Conservation (phyloP, 345 rosid genomes). For the Eucalyptus sp. region DNA sequence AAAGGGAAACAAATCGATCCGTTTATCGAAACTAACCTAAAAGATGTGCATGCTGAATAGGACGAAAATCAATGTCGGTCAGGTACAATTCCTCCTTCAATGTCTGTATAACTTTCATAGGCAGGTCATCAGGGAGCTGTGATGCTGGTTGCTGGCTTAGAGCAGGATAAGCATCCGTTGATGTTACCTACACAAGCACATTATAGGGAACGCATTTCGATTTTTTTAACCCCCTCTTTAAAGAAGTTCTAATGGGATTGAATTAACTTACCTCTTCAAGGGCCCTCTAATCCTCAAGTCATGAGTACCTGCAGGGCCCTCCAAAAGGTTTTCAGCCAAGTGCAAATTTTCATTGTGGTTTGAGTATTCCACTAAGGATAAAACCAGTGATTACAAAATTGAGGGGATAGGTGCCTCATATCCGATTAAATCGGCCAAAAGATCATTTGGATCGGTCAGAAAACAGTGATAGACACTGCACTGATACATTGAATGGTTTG, state of each 20-base stretch:
- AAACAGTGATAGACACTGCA: not conserved
- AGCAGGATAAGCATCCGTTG: not conserved
- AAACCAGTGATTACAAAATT: not conserved
- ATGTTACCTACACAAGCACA: not conserved
- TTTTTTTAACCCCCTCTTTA: not conserved
- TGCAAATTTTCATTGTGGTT: not conserved
- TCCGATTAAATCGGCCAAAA: not conserved
- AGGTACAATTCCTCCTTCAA: not conserved
- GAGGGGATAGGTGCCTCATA: not conserved
- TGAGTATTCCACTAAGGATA: not conserved
- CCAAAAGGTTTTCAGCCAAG: not conserved
- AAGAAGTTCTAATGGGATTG: no score
- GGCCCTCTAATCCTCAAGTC: not conserved
- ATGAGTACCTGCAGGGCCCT: not conserved
- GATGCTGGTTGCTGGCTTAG: not conserved
- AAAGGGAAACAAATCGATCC: not conserved
- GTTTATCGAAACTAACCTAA: no score
- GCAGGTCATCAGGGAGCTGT: not conserved
- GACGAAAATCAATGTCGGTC: not conserved
- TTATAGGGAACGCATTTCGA: not conserved
- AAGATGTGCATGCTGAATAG: not conserved
- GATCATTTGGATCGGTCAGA: not conserved
- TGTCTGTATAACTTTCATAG: not conserved
- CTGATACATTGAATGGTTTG: not conserved
- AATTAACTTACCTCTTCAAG: not conserved